Percentiles rank a stretch among this genome's conserved stretches.
These are phyloP conservation scores for Poterioochromonas sp. DNA, from an alignment of 352 stramenopile genomes.

Conservation along the genomic window DNA sequence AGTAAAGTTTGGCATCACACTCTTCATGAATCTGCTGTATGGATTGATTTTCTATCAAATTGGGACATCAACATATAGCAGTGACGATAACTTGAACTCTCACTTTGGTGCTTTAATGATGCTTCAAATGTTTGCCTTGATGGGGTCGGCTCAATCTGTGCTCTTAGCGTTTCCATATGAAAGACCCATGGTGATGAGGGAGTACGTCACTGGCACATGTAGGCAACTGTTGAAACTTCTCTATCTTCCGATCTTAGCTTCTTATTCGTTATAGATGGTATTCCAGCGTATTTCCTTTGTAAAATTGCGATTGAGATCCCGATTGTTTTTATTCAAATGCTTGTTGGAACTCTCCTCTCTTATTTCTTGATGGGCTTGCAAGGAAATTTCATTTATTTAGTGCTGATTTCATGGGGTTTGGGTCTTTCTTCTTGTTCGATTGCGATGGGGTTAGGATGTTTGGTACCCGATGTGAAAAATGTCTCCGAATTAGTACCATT, in stretches of 20 bases:
- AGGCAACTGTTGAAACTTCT: constrained; percentile 25
- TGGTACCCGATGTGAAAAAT: constrained; percentile 52
- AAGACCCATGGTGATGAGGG: constrained; percentile 23
- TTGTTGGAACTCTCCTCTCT: constrained; percentile 34
- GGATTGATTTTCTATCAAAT: constrained; percentile 38
- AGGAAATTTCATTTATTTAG: constrained; percentile 37
- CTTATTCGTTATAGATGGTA: neutral
- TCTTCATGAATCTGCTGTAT: constrained; percentile 37
- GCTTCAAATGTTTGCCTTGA: constrained; percentile 6
- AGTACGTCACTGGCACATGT: constrained; percentile 22
- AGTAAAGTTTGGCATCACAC: constrained; percentile 38
- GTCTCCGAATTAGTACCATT: constrained; percentile 53
- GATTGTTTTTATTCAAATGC: constrained; percentile 35
- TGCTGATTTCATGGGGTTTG: constrained; percentile 34
- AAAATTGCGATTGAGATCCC: constrained; percentile 32
- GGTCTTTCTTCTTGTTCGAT: constrained; percentile 46
- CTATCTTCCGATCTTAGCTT: no score
- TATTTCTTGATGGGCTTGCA: constrained; percentile 41
- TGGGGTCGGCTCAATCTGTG: neutral
- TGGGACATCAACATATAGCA: constrained; percentile 57
- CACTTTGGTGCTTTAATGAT: constrained; percentile 39
- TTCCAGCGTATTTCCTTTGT: constrained; percentile 39
- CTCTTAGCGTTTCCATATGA: constrained; percentile 20
- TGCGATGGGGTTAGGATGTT: constrained; percentile 52
- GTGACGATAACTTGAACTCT: constrained; percentile 20